Base-by-base conservation (phyloP, 2,329 filamentous ascomycete species). In the Diaporthe citri region DNA sequence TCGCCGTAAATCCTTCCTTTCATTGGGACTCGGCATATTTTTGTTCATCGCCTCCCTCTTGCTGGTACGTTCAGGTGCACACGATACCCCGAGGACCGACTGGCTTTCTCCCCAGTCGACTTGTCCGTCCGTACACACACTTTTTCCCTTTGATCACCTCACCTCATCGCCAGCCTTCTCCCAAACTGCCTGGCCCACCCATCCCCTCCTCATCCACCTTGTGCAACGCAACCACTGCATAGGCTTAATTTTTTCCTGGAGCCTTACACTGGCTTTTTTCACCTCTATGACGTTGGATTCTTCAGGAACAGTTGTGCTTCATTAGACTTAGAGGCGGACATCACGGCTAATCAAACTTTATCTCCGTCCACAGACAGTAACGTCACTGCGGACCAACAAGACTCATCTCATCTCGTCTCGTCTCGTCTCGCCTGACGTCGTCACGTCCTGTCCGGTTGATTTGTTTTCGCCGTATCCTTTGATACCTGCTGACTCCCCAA, bases 301-400 rank as follows among this genome's bases (percentile, higher is more conserved):
- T 31, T 39, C 48, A 41, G 48, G 25, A 28, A 69, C 48, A 69
- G 3, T 28, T 55, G 48, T 69, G 46, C 46, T 31, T 9, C 64
- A 69, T 41, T 55, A 69, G 48, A 55, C 64, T 69, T 41, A n/a
- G 48, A 41, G n/a, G 64, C n/a, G 64, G 64, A 17, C 48, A 69
- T 36, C 34, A 69, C 46, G 31, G 48, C 64, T 69, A 69, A 69
- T 69, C 64, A 69, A 55, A 69, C 48, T 69, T 48, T 69, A 55
- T 55, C 34, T 52, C 64, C 48, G 48, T 41, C n/a, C 48, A 67
- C 46, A 69, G 46, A 69, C 64, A 39, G 15, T 20, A 69, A 55
- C 64, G 48, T 41, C 64, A 55, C 64, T 69, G 34, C 48, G n/a
- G n/a, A 55, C 34, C n/a, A 55, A 28, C 64, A 20, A 28, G 10